phyloP scores from a whole-genome alignment of 345 rosid genomes.

The Angophora floribunda region DNA sequence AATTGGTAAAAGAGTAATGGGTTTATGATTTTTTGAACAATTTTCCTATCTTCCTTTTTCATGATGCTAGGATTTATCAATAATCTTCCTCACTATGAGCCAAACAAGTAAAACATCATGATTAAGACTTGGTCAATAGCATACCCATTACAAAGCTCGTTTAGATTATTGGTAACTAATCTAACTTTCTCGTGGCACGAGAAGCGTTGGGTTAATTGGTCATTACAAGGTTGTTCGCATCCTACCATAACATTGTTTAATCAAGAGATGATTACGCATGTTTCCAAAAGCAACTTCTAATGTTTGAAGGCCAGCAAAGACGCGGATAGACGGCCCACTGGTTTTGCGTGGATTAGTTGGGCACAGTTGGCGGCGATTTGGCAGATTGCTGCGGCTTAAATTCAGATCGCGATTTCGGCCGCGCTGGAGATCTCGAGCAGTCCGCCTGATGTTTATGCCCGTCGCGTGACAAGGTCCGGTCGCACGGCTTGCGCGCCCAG shows the following conservation, averaged over 20 bases:
- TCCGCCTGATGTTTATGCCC: not conserved
- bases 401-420: not conserved
- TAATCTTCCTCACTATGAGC: not conserved
- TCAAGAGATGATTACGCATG: not conserved
- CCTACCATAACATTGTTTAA: not conserved
- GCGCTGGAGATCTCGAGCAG: not conserved
- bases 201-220: not conserved
- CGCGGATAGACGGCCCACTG: not conserved
- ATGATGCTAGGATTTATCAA: not conserved
- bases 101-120: not conserved
- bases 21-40: too few species aligned
- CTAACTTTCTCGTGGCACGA: not conserved
- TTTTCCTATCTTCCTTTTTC: accelerated
- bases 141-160: not conserved
- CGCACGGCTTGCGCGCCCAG: not conserved
- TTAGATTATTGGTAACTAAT: not conserved
- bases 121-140: not conserved
- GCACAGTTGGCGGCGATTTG: not conserved
- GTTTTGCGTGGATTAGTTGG: not conserved
- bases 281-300: not conserved
- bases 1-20: too few species aligned
- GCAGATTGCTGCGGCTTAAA: not conserved
- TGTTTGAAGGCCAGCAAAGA: not conserved
- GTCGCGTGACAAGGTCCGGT: not conserved
- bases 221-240: not conserved